Percentiles rank a stretch among this genome's conserved stretches.
Conservation (phyloP, 78 protist species). For the Guillardia theta region DNA sequence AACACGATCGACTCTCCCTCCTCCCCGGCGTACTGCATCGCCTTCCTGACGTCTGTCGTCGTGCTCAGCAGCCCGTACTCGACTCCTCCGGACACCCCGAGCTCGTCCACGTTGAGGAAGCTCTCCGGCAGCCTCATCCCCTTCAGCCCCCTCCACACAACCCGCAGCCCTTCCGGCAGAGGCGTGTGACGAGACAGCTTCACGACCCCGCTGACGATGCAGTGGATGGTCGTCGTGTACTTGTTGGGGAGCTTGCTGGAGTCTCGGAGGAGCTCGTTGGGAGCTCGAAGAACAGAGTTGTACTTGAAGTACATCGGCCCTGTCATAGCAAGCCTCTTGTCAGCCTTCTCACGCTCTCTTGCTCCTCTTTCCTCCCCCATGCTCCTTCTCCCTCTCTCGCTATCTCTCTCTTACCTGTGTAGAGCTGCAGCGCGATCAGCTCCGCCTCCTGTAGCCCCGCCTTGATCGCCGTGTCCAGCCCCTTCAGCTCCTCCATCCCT, state of each 20-base stretch:
- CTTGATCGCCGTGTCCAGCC: background rate
- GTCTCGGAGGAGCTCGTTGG: too few relatives aligned
- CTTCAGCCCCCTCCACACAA: conserved; percentile 18
- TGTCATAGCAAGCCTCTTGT: too few relatives aligned
- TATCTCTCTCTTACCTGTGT: too few relatives aligned
- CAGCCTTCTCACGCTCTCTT: too few relatives aligned
- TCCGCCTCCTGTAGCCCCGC: background rate
- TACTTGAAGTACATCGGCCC: background rate
- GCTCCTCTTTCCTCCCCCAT: too few relatives aligned
- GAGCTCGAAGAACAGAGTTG: conserved; percentile 8
- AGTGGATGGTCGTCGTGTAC: conserved; percentile 33
- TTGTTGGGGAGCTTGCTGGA: too few relatives aligned
- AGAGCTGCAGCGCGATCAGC: background rate
- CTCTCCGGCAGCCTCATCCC: conserved; percentile 30
- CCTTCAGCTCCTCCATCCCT: background rate
- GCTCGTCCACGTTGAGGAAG: background rate
- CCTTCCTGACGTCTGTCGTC: conserved; percentile 16
- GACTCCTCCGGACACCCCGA: conserved; percentile 29
- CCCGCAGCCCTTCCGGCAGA: background rate
- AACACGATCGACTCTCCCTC: background rate
- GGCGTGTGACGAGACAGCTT: background rate
- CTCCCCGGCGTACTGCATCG: background rate
- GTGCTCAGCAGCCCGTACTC: conserved; percentile 41
- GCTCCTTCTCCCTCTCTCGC: too few relatives aligned
- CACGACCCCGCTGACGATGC: background rate